Conservation (phyloP, 2,329 filamentous ascomycete genomes). For the Basipetospora sp. region DNA sequence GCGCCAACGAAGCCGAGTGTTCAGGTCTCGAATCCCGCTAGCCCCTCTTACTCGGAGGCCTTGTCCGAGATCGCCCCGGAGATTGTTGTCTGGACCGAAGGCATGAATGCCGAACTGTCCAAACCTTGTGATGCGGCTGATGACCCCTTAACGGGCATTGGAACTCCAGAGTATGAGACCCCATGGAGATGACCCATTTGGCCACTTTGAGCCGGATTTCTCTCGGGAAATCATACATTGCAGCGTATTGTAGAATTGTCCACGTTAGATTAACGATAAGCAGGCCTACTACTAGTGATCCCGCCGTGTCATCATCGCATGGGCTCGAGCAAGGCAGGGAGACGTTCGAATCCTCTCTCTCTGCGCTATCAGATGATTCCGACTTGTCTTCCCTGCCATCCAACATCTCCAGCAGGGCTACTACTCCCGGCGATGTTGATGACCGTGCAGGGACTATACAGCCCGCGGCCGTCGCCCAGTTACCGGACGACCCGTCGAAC, state of each 20-base stretch:
- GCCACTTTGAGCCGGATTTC: too few species aligned
- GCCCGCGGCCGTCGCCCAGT: neutral
- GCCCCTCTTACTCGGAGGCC: slow-evolving; percentile 19
- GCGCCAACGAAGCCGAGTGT: too few species aligned
- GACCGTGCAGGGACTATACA: slow-evolving; percentile 7
- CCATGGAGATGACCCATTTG: too few species aligned
- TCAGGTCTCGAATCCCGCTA: slow-evolving; percentile 14
- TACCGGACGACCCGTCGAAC: too few species aligned
- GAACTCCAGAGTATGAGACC: slow-evolving; percentile 1
- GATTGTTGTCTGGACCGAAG: slow-evolving; percentile 31
- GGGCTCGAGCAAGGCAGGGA: neutral
- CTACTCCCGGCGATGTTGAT: slow-evolving; percentile 38
- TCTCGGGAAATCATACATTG: too few species aligned
- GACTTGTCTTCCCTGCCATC: slow-evolving; percentile 40
- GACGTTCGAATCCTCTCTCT: slow-evolving; percentile 35
- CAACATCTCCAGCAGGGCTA: slow-evolving; percentile 46
- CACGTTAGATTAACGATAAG: neutral
- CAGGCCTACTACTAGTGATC: neutral
- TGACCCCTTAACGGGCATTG: neutral
- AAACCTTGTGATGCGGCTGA: too few species aligned
- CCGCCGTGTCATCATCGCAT: neutral
- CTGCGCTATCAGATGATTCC: slow-evolving; percentile 37
- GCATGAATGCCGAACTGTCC: slow-evolving; percentile 16
- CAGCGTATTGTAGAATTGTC: too few species aligned
- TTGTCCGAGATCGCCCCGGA: slow-evolving; percentile 24